Percentiles rank a stretch among this genome's conserved stretches.
Conservation (phyloP, 1,284 basidiomycete species). For the Rugosomyces carneus region DNA sequence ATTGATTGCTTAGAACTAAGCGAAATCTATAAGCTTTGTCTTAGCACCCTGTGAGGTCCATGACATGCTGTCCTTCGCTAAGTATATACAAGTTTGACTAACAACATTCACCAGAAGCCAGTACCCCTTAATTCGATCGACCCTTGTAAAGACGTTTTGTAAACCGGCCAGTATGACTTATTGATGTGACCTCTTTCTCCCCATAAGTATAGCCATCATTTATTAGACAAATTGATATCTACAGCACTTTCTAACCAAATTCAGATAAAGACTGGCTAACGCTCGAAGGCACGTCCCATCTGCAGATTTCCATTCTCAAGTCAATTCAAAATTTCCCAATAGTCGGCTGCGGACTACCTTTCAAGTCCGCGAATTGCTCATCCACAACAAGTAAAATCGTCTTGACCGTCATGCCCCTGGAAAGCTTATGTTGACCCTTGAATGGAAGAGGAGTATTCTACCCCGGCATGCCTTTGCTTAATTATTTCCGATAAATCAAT, state of each 20-base stretch:
- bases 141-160: slow-evolving; percentile 11
- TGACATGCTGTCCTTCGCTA: slow-evolving; percentile 13
- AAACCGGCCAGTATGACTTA: slow-evolving; percentile 11
- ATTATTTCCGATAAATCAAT: slow-evolving; percentile 17
- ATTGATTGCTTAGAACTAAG: slow-evolving; percentile 15
- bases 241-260: slow-evolving; percentile 29
- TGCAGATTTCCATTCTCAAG: slow-evolving; percentile 28
- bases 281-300: slow-evolving; percentile 31
- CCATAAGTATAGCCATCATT: slow-evolving; percentile 20
- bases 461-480: slow-evolving; percentile 16
- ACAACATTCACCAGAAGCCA: slow-evolving; percentile 12
- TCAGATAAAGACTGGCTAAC: slow-evolving; percentile 29
- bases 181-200: slow-evolving; percentile 18
- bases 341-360: slow-evolving; percentile 15
- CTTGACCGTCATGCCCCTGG: slow-evolving; percentile 23
- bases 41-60: slow-evolving; percentile 10
- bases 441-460: slow-evolving; percentile 17
- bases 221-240: slow-evolving; percentile 18
- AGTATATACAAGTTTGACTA: slow-evolving; percentile 13
- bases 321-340: slow-evolving; percentile 26
- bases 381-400: slow-evolving; percentile 26
- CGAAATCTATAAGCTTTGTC: slow-evolving; percentile 11
- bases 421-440: slow-evolving; percentile 19
- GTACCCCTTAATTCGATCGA: slow-evolving; percentile 13
- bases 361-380: slow-evolving; percentile 20